Base-by-base conservation (phyloP, 176 grass and related monocot species). In the Bonia amplexicaulis region DNA sequence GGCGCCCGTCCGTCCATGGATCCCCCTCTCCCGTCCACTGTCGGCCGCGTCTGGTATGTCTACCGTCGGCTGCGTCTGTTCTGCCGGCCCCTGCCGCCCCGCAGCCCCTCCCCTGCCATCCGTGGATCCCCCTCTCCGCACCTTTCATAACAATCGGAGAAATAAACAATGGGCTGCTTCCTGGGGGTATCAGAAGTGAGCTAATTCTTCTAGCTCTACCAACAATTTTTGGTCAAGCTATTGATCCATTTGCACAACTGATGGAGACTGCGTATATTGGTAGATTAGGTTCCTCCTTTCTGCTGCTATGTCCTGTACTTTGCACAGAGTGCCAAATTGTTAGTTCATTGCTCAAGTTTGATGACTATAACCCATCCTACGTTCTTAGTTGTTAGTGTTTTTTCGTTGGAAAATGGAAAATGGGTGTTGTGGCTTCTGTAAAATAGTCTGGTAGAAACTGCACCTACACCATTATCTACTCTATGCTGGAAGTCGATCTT, bases 261-360 rank as follows among this genome's bases (percentile, higher is more conserved):
- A 93, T 98, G 96, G 96, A 98, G 88, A 95, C 96, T 76, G 96
- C 91, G 48, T 95, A 95, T 58, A 89, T 98, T 69, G 96, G 91
- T 47, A 91, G 91, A 98, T 90, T 98, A 93, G 93, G 96, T 98
- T 88, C 22, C 79, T 29, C 53, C 39, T 85, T 25, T 60, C 12
- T 86, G 70, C 66, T 69, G 9, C 33, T 64, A 70, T 60, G 71
- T 64, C 22, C 15, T 84, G 10, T 49, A 68, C 26, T 69, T 84
- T 31, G 77, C 22, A 70, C 23, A 45, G 3, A 23, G 37, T n/a
- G 3, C 39, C 13, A 69, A 11, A 49, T 40, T 87, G 40, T 59
- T 33, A 59, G 49, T 82, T 60, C 20, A 69, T 69, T 82, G 40
- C 60, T 66, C 65, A 82, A 69, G 19, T 70, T 72, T 59, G 22